Base-by-base conservation (phyloP, 2,329 filamentous ascomycete species). In the Aureobasidium sp. region DNA sequence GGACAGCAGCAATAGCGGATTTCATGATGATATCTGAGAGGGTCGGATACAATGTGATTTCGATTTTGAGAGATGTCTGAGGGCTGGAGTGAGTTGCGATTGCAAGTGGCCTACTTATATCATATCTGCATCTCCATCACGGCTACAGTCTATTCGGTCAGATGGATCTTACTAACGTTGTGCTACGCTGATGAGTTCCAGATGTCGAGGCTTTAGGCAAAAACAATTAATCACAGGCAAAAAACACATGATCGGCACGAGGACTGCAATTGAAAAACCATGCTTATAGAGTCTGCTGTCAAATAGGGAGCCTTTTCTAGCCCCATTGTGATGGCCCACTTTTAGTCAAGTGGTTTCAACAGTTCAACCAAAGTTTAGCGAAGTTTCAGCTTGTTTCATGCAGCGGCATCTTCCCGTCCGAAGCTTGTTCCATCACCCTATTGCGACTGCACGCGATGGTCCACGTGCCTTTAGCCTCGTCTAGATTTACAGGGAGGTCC, bases 361-460 rank as follows among this genome's bases (percentile, higher is more conserved):
- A 47, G 44, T 15, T 26, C 44, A 47, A 36, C 39, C 51, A 59
- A 15, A 34, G 12, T 37, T 47, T 59, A 59, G 55, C 55, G 41
- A 59, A 13, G 55, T 59, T 59, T 59, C 55, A 59, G 6, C 5
- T 27, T 59, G 55, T 56, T 46, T 59, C 41, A 47, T 8, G 55
- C 43, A 27, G 29, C 55, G 55, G 55, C 41, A 47, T 26, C 43
- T 10, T 59, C 41, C 43, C 43, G 55, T 47, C 32, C 43, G 43
- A 59, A 59, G 41, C 55, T 59, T 59, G 27, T 59, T 47, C 20
- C 17, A 36, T 37, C 43, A 59, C 55, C 39, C 55, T 59, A 59
- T 39, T 27, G 27, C 41, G 29, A 59, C 55, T 47, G 27, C 55
- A 59, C 32, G 32, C 24, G 37, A 56, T 9, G 5, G 10, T 5